Evolutionary conservation across 140 eudicot genomes (phyloP).

Genomic region (Anethum foeniculum): DNA sequence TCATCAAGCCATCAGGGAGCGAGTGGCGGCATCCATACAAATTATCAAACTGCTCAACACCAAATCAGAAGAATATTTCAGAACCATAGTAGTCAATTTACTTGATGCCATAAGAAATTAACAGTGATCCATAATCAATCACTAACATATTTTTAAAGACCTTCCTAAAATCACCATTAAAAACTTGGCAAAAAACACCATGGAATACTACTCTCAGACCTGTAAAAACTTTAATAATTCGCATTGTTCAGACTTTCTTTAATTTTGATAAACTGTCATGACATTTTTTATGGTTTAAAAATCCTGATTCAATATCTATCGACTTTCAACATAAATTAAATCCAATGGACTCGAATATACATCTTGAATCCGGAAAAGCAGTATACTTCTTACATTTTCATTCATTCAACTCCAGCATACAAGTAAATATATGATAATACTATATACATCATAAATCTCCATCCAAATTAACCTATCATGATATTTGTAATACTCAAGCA

Average conservation of each 20-base stretch:
- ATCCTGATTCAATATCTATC: neutral
- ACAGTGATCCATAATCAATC: neutral
- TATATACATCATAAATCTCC: neutral
- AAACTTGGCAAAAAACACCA: neutral
- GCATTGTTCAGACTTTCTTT: neutral
- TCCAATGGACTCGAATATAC: neutral
- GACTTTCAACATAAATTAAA: no score
- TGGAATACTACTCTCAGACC: neutral
- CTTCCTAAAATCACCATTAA: neutral
- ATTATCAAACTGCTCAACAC: conserved; percentile 50
- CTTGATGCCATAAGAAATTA: neutral
- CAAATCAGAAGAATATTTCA: neutral
- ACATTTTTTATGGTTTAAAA: no score
- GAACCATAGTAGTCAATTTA: neutral
- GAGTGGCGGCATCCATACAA: conserved; percentile 64
- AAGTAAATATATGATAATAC: no score
- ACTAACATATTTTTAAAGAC: neutral
- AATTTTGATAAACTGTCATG: no score
- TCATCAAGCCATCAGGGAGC: conserved; percentile 11
- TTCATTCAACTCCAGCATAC: no score
- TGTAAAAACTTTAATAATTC: neutral
- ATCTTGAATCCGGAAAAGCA: no score
- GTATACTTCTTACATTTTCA: no score
- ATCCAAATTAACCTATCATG: neutral
- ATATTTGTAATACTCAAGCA: no score